A percentile compares a stretch with the other conserved stretches of the same genome.
These are phyloP conservation scores for Gracilaria gracilis DNA, from an alignment of 23 red algal genomes.

Conservation along the genomic window DNA sequence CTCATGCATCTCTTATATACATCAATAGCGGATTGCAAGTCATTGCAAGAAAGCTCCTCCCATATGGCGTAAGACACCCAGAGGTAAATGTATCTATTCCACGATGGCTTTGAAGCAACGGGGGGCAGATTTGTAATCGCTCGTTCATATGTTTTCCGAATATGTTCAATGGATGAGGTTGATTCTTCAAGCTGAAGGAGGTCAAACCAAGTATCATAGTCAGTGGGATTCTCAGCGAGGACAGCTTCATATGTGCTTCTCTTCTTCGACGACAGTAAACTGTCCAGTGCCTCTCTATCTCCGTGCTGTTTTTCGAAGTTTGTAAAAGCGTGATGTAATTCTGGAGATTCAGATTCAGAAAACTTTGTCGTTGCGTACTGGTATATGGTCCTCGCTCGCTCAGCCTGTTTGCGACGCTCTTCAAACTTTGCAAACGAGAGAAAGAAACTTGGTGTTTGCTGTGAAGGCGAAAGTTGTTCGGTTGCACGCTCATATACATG, in stretches of 20 bases:
- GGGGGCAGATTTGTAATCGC: slow-evolving; percentile 62
- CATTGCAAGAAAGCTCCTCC: slow-evolving; percentile 66
- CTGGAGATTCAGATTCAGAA: slow-evolving; percentile 29
- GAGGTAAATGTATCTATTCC: slow-evolving; percentile 88
- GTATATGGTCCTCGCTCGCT: slow-evolving; percentile 82
- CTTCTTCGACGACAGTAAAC: slow-evolving; percentile 51
- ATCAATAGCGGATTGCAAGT: slow-evolving; percentile 41
- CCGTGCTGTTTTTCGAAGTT: slow-evolving; percentile 85
- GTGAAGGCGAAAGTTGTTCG: slow-evolving; percentile 28
- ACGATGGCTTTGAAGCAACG: slow-evolving; percentile 56
- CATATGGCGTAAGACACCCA: slow-evolving; percentile 85
- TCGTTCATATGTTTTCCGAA: slow-evolving; percentile 62
- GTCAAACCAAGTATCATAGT: slow-evolving; percentile 91
- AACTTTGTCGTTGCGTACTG: slow-evolving; percentile 52
- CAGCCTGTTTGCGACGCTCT: slow-evolving; percentile 62
- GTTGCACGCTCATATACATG: slow-evolving; percentile 72
- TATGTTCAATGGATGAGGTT: slow-evolving; percentile 36
- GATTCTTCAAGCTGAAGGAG: slow-evolving; percentile 70
- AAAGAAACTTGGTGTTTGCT: slow-evolving; percentile 34
- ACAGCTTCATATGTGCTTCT: slow-evolving; percentile 41
- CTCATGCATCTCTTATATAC: slow-evolving; percentile 59
- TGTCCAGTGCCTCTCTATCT: slow-evolving; percentile 70
- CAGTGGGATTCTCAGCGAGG: slow-evolving; percentile 42
- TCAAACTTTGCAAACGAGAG: slow-evolving; percentile 86
- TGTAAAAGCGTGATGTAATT: slow-evolving; percentile 49